Evolutionary conservation across 176 grass and related monocot genomes (phyloP), one percentile per base, ranked within the genome.

Genomic region (Thalia dealbata): DNA sequence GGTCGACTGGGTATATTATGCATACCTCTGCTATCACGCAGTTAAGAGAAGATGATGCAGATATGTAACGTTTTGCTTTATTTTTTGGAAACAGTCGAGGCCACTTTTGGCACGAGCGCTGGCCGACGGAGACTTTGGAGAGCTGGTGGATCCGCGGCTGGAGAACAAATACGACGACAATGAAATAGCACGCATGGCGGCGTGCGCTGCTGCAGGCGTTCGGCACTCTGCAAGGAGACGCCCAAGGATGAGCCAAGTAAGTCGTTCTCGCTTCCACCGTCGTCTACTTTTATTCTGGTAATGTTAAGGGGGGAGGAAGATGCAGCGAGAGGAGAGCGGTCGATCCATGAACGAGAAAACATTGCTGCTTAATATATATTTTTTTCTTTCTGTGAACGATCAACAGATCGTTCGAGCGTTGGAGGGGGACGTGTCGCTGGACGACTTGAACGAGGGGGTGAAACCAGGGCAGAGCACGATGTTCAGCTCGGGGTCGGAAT

Each of bases 391-490:
- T n/a, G n/a, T n/a, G n/a, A n/a, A n/a, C n/a, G n/a, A n/a, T n/a
- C 3, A 23, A 59, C 46, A 92, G 95, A 85, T 99, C 6, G 89
- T 92, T 46, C 90, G 95, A 3, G 90, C 95, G 10, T 79, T 99
- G 74, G 95, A 99, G 79, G 95, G 95, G 30, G 90, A 99, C 32
- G 79, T 85, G 22, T 91, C 81, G 52, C 81, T 93, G 52, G 95
- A 99, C 51, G 90, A 99, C 83, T 81, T 99, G 74, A 91, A 87
- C 25, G 95, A 99, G 61, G 87, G 95, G 43, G 76, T 84, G 50
- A 93, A 84, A 74, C 90, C 90, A 0, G 95, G 95, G 25, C 87
- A 99, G 69, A 99, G 85, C 85, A 80, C 82, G 69, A 50, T 88
- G 44, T 93, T 93, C 63, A 86, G 71, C 79, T 85, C 87, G 11